Base-by-base conservation (phyloP, 306 rosid species). In the Glycine soja region DNA sequence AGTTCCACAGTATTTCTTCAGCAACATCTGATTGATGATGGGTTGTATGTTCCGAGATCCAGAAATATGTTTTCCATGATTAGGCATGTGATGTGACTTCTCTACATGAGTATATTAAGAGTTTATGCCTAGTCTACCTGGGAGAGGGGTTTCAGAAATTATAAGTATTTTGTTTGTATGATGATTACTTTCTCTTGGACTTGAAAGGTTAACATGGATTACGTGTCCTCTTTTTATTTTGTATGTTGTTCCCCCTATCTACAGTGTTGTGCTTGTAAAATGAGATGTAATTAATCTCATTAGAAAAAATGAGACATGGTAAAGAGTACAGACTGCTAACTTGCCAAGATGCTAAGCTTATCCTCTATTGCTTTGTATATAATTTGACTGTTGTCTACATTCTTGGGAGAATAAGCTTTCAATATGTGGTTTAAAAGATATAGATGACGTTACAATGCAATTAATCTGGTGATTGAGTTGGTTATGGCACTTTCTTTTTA, bases 71-170 rank as follows among this genome's bases (percentile, higher is more conserved):
- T 74, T 34, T 54, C 50, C 63, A 14, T 81, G 32, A 46, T 75
- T 56, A 24, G 42, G 48, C 43, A 73, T 73, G 70, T 81, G 13
- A 75, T 56, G 19, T 56, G 58, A 54, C n/a, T 79, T 73, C 32
- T n/a, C 38, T 12, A 3, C 53, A 6, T 30, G 36, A 34, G 64
- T 47, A n/a, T n/a, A n/a, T 19, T 30, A 14, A 38, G 45, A 48
- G 52, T 69, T 77, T 50, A 43, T 51, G 63, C 43, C 34, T 18
- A 50, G 77, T 80, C 69, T 68, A 68, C 53, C 24, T 69, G 40
- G 32, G 12, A 58, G 80, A 75, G 19, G 70, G 70, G 62, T 75
- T 75, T 80, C 56, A 59, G 40, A 70, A 74, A 43, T 74, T 74
- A 10, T 53, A 24, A 19, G 68, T 42, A 62, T 62, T 77, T 36